Base-by-base conservation (phyloP, 306 rosid species). In the Ceratonia siliqua region DNA sequence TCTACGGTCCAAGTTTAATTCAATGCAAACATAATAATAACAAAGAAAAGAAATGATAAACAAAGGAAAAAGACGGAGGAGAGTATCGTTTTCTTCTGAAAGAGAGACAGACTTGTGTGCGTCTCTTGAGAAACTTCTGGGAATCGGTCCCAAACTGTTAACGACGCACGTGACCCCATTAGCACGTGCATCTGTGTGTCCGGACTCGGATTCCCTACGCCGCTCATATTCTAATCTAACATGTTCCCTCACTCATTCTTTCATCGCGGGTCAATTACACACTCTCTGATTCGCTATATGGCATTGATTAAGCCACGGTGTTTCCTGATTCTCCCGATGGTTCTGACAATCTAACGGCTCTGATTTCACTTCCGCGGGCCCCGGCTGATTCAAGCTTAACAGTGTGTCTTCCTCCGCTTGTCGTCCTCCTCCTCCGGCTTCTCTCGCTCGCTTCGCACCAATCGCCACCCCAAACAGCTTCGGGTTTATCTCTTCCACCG, bases 401-500 rank as follows among this genome's bases (percentile, higher is more conserved):
- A 78, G 71, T 1, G 85, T 83, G 55, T 74, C 92, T 0, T 82
- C 87, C 68, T 74, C 90, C 57, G 55, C 77, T n/a, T 11, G 71
- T 3, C n/a, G 42, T n/a, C 61, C 70, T 3, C 27, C 54, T 21
- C 20, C 78, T 25, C 72, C 30, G 9, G 57, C 79, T 30, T 80
- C 96, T 68, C 98, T 82, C 20, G 76, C 65, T 48, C 98, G 84
- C 82, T 91, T 93, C 12, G 65, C 74, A 11, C 92, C 90, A 33
- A 93, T 73, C 15, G 85, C 80, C 58, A 89, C 98, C 7, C 96
- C 96, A 32, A 89, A 89, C 18, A 89, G 81, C 79, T 82, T 91
- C 41, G 88, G 90, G 39, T 83, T 79, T 76, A 63, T 46, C 50
- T 72, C 82, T 17, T 45, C 81, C 50, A 17, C 73, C 62, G 39